Percentiles rank a stretch among this genome's conserved stretches.
Conservation (phyloP, 306 rosid genomes). For the Cucurbita maxima region DNA sequence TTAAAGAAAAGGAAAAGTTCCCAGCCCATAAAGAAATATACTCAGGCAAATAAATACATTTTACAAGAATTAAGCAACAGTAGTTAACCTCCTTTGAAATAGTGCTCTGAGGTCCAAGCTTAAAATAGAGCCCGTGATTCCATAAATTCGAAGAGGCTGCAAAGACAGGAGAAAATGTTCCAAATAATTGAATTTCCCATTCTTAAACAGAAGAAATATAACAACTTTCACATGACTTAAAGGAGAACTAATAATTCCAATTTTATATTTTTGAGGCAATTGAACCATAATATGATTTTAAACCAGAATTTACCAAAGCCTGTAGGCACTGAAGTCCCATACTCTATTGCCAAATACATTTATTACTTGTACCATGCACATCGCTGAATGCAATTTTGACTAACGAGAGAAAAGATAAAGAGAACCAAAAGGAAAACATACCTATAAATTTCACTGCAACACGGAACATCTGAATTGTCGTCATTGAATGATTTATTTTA, state of each 20-base stretch:
- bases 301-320: not conserved
- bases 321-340: not conserved
- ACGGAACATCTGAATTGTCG: conserved; percentile 51
- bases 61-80: not conserved
- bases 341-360: not conserved
- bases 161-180: conserved; percentile 13
- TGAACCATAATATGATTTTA: not conserved
- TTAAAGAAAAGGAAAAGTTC: not conserved
- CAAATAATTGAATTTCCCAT: not conserved
- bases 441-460: conserved; percentile 56
- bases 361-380: not conserved
- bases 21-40: not conserved
- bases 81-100: conserved; percentile 53
- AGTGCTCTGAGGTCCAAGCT: conserved; percentile 32
- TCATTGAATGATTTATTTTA: conserved; percentile 48
- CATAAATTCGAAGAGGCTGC: conserved; percentile 59
- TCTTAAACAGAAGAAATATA: not conserved
- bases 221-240: not conserved
- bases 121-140: conserved; percentile 61
- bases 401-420: not conserved
- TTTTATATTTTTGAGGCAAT: not conserved
- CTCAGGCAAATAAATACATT: not conserved
- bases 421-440: conserved; percentile 13
- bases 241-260: not conserved
- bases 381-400: not conserved